phyloP scores from a whole-genome alignment of 805 yeast genomes.

The Starmerella davenportii region DNA sequence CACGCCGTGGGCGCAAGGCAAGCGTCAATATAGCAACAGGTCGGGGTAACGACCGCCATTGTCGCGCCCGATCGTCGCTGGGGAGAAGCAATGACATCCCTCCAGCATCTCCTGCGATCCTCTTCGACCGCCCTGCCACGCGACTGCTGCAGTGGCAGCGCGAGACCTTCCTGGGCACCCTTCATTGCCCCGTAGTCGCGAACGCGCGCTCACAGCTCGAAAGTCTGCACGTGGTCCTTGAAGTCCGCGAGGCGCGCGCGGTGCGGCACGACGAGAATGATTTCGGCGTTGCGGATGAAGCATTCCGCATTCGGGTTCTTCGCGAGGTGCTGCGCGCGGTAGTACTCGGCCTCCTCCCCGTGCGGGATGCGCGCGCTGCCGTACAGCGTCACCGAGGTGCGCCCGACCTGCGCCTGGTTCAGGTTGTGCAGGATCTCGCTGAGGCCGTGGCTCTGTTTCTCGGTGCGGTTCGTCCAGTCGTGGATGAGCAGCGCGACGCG shows the following conservation, averaged over 20 bases:
- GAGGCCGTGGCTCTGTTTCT: conserved; percentile 36
- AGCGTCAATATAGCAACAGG: too few species aligned
- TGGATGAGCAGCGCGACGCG: conserved; percentile 70
- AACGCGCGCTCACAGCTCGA: conserved; percentile 1
- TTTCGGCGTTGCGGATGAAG: conserved; percentile 46
- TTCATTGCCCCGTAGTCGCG: too few species aligned
- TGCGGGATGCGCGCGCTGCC: conserved; percentile 47
- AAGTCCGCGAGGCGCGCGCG: conserved; percentile 62
- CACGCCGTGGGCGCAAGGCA: too few species aligned
- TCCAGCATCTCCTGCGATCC: too few species aligned
- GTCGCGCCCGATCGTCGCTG: too few species aligned
- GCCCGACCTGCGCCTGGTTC: conserved; percentile 62
- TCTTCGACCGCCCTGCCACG: too few species aligned
- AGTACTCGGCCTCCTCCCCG: conserved; percentile 37
- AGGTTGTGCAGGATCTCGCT: conserved; percentile 50
- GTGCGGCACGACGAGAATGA: conserved; percentile 44
- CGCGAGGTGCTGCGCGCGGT: conserved; percentile 41
- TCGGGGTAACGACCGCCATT: too few species aligned
- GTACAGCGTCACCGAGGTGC: conserved; percentile 62
- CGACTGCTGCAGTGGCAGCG: too few species aligned
- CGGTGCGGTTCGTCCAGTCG: conserved; percentile 47
- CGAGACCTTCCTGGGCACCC: too few species aligned
- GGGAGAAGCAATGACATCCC: too few species aligned
- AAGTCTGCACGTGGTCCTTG: conserved; percentile 12
- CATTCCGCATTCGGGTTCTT: conserved; percentile 52